Conservation (phyloP, 2,329 filamentous ascomycete genomes). For the Aspergillus nomiae region DNA sequence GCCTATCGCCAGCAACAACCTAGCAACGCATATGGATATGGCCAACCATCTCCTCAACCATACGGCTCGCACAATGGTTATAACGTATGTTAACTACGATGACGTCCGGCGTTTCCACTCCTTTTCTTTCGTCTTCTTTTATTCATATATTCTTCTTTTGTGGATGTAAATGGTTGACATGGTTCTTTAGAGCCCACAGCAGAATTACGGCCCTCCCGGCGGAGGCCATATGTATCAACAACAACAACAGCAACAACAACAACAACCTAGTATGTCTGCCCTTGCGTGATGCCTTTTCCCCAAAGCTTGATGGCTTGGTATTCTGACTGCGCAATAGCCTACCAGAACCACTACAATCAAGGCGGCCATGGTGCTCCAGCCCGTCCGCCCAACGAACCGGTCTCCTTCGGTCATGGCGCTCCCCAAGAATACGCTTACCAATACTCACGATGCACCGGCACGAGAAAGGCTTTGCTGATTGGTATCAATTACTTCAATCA, state of each 20-base stretch:
- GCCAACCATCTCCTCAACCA: slow-evolving; percentile 46
- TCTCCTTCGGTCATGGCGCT: slow-evolving; percentile 77
- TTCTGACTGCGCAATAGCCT: slow-evolving; percentile 19
- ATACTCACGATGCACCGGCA: slow-evolving; percentile 88
- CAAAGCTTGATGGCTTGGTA: neutral
- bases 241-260: slow-evolving; percentile 36
- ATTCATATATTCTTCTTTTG: neutral
- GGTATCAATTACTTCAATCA: slow-evolving; percentile 98
- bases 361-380: slow-evolving; percentile 58
- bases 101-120: neutral
- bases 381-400: slow-evolving; percentile 66
- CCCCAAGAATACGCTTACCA: slow-evolving; percentile 80
- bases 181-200: slow-evolving; percentile 26
- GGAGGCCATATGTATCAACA: slow-evolving; percentile 43
- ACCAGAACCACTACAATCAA: slow-evolving; percentile 59
- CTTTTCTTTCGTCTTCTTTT: neutral
- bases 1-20: slow-evolving; percentile 44
- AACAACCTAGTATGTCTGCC: slow-evolving; percentile 38
- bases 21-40: slow-evolving; percentile 45
- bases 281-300: neutral
- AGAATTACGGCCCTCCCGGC: slow-evolving; percentile 37
- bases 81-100: slow-evolving; percentile 33
- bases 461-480: slow-evolving; percentile 84
- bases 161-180: slow-evolving; percentile 16
- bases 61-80: slow-evolving; percentile 38